These are phyloP conservation scores for Daldinia bambusicola DNA, from an alignment of 495 filamentous ascomycete species.

Conservation along the genomic window DNA sequence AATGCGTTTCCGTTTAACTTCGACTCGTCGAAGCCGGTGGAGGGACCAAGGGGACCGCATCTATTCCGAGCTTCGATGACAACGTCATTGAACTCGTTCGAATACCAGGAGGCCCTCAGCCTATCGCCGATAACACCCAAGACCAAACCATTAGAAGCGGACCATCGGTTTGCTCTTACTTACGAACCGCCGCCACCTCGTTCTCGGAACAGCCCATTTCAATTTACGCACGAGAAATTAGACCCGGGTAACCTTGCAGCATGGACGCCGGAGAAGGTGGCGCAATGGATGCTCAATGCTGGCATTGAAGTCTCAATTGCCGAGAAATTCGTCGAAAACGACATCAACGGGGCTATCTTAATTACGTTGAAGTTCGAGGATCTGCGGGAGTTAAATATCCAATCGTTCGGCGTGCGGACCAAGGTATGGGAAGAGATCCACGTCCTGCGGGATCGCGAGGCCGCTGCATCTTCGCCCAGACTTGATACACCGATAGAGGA, in stretches of 20 bases:
- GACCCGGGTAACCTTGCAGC: conserved; percentile 65
- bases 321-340: conserved; percentile 87
- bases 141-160: conserved; percentile 47
- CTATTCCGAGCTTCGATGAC: conserved; percentile 76
- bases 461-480: conserved; percentile 57
- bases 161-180: conserved; percentile 48
- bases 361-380: conserved; percentile 89
- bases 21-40: conserved; percentile 65
- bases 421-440: conserved; percentile 86
- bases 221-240: conserved; percentile 64
- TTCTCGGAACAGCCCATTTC: conserved; percentile 54
- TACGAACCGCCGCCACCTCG: conserved; percentile 52
- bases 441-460: conserved; percentile 69
- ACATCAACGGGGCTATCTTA: conserved; percentile 87
- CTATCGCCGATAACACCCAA: conserved; percentile 71
- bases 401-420: conserved; percentile 92
- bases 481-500: conserved; percentile 67
- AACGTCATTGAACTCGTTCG: conserved; percentile 58
- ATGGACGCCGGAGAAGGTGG: conserved; percentile 82
- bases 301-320: conserved; percentile 77
- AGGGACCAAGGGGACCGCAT: conserved; percentile 87
- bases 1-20: conserved; percentile 48
- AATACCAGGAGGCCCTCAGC: conserved; percentile 69
- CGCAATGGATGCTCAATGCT: conserved; percentile 76
- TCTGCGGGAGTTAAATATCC: conserved; percentile 90